Evolutionary conservation across 2,329 filamentous ascomycete species (phyloP), one percentile per base, ranked within the genome.

Genomic region (Coleophoma crateriformis): DNA sequence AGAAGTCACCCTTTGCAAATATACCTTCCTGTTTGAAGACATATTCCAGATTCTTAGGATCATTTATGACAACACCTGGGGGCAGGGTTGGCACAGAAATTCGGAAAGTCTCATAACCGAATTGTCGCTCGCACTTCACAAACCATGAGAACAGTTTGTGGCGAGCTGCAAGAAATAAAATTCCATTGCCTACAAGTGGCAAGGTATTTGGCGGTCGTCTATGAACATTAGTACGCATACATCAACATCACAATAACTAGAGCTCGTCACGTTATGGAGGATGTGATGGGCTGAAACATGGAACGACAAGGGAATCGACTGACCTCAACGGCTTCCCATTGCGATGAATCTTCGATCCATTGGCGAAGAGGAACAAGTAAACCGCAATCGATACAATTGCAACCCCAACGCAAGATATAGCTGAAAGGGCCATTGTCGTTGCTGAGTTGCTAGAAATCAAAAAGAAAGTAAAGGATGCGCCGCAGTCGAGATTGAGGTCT

Each of bases 131-230:
- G 57, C 79, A 82, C 55, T 70, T 72, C 44, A 76, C 71, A 60
- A 85, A 85, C 82, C 81, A 85, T 7, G 73, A 66, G 54, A 85
- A 81, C 5, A 85, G 72, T 47, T 73, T 76, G 58, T 84, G 76
- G 3, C 82, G 75, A 2, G 77, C 71, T 57, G 76, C 79, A 1
- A 85, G 68, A 58, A 85, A 85, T 7, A 77, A 63, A 42, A 85
- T 71, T 6, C 81, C 82, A 57, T 85, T 84, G 22, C 81, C 82
- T 4, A 75, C 68, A 2, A 85, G 51, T 0, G 81, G 82, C 4
- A 67, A 56, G 11, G 62, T 64, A 46, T 64, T 61, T 47, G 62
- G 59, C 33, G 64, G 60, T 17, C 57, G 54, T 51, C 64, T 66
- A 32, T 4, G 50, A 27, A 19, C n/a, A 33, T 27, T 4, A 27